Evolutionary conservation across 768 basidiomycete genomes (phyloP).

Genomic region (Lactarius sp.): DNA sequence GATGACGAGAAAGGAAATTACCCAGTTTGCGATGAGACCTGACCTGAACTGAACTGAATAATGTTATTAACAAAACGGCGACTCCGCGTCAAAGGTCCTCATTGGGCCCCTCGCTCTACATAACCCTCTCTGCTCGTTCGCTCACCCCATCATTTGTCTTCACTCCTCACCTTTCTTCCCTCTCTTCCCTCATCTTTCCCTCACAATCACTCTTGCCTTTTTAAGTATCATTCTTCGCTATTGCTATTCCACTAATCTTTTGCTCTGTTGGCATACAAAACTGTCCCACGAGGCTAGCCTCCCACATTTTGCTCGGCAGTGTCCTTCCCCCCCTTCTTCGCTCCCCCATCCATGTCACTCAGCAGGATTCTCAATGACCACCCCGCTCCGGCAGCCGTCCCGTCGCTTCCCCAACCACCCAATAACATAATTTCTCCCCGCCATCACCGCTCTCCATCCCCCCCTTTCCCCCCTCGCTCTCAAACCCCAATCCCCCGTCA

Average conservation of each 20-base stretch:
- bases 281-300: slow-evolving; percentile 21
- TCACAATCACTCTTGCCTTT: not conserved
- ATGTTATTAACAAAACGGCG: slow-evolving; percentile 21
- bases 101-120: slow-evolving; percentile 15
- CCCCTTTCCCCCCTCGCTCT: slow-evolving; percentile 21
- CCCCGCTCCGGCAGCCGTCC: slow-evolving; percentile 33
- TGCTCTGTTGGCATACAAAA: slow-evolving; percentile 1
- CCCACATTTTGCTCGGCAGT: not conserved
- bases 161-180: not conserved
- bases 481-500: slow-evolving; percentile 25
- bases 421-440: slow-evolving; percentile 29
- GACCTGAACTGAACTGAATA: slow-evolving; percentile 17
- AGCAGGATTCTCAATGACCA: slow-evolving; percentile 43
- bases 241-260: not conserved
- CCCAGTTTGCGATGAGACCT: slow-evolving; percentile 20
- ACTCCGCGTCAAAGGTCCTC: slow-evolving; percentile 22
- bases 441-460: slow-evolving; percentile 17
- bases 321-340: not conserved
- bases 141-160: not conserved
- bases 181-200: not conserved
- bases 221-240: not conserved
- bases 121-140: not conserved
- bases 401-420: slow-evolving; percentile 31
- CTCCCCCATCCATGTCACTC: slow-evolving; percentile 26
- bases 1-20: slow-evolving; percentile 22